These are phyloP conservation scores for Phytophthora boehmeriae DNA, from an alignment of 352 stramenopile genomes.

Conservation along the genomic window DNA sequence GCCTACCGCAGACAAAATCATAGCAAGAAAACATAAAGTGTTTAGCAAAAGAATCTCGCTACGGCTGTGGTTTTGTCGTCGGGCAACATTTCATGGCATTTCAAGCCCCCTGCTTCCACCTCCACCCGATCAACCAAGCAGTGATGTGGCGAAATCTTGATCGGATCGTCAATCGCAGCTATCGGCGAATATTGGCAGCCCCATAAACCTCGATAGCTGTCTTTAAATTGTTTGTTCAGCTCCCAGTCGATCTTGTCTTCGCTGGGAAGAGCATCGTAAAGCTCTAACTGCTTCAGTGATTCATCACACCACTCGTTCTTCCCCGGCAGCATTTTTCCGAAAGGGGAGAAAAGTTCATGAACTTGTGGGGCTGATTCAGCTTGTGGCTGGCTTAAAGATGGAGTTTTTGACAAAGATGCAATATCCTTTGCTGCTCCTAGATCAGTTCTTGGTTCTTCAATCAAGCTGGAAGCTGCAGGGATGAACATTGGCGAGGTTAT, in stretches of 20 bases:
- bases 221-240: slow-evolving; percentile 37
- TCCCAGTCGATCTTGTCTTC: slow-evolving; percentile 58
- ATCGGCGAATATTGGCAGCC: slow-evolving; percentile 2
- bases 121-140: slow-evolving; percentile 11
- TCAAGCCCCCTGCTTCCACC: slow-evolving; percentile 7
- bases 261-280: slow-evolving; percentile 41
- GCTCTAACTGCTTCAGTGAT: slow-evolving; percentile 45
- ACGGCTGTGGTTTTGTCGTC: slow-evolving; percentile 3
- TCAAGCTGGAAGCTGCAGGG: background rate
- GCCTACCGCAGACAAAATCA: too few relatives aligned
- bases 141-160: background rate
- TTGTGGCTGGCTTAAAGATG: slow-evolving; percentile 4
- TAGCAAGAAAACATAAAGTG: background rate
- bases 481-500: slow-evolving; percentile 4
- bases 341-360: slow-evolving; percentile 43
- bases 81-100: slow-evolving; percentile 15
- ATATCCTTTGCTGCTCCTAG: background rate
- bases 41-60: slow-evolving; percentile 29
- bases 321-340: slow-evolving; percentile 6
- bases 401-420: background rate
- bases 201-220: slow-evolving; percentile 27
- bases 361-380: slow-evolving; percentile 9
- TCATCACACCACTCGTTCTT: slow-evolving; percentile 57
- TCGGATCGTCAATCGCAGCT: background rate
- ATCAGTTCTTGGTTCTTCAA: background rate